Conservation (phyloP, 495 filamentous ascomycete genomes). For the Trichoderma erinaceum region DNA sequence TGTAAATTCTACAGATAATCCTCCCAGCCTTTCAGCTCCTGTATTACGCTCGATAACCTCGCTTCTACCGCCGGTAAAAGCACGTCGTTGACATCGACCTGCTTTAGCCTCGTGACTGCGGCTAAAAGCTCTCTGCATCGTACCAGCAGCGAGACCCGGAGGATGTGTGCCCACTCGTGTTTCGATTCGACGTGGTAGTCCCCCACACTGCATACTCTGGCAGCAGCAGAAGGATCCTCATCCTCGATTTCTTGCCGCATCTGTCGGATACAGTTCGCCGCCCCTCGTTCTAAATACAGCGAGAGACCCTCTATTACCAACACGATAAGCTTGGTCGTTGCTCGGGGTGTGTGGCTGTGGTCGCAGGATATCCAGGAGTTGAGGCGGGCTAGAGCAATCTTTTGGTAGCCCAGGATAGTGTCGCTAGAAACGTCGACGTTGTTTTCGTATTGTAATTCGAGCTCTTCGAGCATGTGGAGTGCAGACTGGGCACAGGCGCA, state of each 20-base stretch:
- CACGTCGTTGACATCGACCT: not conserved
- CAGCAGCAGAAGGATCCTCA: not conserved
- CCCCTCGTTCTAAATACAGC: not conserved
- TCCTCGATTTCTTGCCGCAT: not conserved
- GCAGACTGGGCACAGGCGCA: not conserved
- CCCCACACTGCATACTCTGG: not conserved
- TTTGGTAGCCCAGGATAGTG: not conserved
- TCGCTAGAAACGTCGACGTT: not conserved
- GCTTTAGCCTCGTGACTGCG: not conserved
- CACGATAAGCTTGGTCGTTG: not conserved
- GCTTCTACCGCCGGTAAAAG: not conserved
- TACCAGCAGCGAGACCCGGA: not conserved
- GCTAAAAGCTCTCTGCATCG: slow-evolving; percentile 1
- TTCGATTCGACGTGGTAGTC: slow-evolving; percentile 8
- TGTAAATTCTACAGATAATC: not conserved
- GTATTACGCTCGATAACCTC: not conserved
- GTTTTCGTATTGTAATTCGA: not conserved
- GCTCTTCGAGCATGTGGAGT: slow-evolving; percentile 1
- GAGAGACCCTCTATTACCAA: not conserved
- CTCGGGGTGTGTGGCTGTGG: not conserved
- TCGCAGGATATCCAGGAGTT: slow-evolving; percentile 4
- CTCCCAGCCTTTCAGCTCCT: slow-evolving; percentile 4
- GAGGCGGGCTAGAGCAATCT: not conserved
- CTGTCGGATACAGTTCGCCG: not conserved
- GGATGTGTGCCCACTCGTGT: slow-evolving; percentile 1